Evolutionary conservation across 345 rosid genomes (phyloP).

Genomic region (Syzygium jambos): DNA sequence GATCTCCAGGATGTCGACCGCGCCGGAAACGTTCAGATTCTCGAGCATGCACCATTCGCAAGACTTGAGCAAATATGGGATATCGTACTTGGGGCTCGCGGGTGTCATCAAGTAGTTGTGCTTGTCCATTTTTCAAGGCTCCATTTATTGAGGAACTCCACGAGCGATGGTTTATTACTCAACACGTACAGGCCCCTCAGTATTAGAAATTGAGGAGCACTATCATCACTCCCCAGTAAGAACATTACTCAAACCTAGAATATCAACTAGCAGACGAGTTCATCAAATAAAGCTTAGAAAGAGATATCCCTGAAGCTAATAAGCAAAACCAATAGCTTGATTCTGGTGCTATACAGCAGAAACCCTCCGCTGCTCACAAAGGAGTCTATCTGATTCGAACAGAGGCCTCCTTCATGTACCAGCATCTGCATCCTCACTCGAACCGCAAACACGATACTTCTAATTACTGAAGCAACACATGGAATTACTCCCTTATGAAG

Average conservation of each 20-base stretch:
- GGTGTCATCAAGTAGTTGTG: conserved; percentile 35
- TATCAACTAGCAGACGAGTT: background rate
- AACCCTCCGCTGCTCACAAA: background rate
- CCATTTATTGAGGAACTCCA: conserved; percentile 69
- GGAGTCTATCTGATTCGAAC: no score
- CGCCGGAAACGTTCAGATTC: conserved; percentile 29
- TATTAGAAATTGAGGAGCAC: background rate
- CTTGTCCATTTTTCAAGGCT: conserved; percentile 36
- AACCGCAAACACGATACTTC: background rate
- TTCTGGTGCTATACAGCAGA: background rate
- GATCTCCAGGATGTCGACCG: conserved; percentile 49
- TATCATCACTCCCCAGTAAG: background rate
- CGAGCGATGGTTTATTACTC: conserved; percentile 3
- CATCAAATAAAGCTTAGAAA: background rate
- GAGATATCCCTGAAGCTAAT: background rate
- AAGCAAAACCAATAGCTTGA: background rate
- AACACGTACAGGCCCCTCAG: background rate
- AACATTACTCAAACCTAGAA: background rate
- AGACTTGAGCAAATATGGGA: conserved; percentile 39
- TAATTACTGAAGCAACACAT: background rate
- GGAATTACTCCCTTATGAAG: background rate
- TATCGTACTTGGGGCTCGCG: conserved; percentile 65
- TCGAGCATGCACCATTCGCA: conserved; percentile 46
- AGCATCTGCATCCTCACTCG: background rate
- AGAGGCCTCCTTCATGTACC: background rate